Evolutionary conservation across 2,329 filamentous ascomycete genomes (phyloP).

Genomic region (Purpureocillium takamizusanense): DNA sequence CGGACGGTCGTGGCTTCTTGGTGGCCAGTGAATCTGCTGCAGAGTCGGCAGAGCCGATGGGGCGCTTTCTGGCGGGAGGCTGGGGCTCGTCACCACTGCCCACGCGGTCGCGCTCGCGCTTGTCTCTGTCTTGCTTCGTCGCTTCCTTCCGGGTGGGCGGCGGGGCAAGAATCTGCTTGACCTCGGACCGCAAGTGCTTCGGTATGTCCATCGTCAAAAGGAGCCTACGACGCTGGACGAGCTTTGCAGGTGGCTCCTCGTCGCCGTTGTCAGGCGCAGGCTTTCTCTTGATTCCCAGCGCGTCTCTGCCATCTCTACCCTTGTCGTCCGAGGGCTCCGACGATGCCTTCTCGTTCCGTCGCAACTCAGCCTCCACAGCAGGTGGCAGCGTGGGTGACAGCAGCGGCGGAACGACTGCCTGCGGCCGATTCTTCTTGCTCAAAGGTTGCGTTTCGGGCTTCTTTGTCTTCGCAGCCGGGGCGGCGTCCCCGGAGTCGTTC

Average conservation of each 20-base stretch:
- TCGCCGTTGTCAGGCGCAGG: constrained; percentile 20
- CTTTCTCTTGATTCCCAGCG: constrained; percentile 15
- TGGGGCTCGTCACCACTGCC: constrained; percentile 31
- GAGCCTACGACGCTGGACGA: constrained; percentile 16
- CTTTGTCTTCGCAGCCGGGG: constrained; percentile 19
- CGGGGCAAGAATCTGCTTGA: constrained; percentile 37
- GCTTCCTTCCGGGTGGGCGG: constrained; percentile 29
- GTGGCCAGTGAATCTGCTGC: constrained; percentile 24
- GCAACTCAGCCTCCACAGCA: constrained; percentile 33
- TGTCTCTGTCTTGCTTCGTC: too few relatives aligned
- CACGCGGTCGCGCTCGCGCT: constrained; percentile 20
- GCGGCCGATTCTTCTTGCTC: constrained; percentile 28
- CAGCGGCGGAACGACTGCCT: constrained; percentile 35
- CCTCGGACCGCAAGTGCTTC: constrained; percentile 33
- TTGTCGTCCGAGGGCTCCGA: constrained; percentile 12
- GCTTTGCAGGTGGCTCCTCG: constrained; percentile 18
- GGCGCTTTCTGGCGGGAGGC: constrained; percentile 39
- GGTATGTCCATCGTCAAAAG: constrained; percentile 41
- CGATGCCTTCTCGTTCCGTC: constrained; percentile 20
- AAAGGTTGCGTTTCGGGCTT: constrained; percentile 14
- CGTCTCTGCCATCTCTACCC: constrained; percentile 11
- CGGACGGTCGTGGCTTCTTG: constrained; percentile 35
- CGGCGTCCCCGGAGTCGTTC: constrained; percentile 17
- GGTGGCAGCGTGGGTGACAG: constrained; percentile 48
- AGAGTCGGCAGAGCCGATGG: constrained; percentile 26